Base-by-base conservation (phyloP, 1,284 basidiomycete genomes). In the Takashimella tepidaria region DNA sequence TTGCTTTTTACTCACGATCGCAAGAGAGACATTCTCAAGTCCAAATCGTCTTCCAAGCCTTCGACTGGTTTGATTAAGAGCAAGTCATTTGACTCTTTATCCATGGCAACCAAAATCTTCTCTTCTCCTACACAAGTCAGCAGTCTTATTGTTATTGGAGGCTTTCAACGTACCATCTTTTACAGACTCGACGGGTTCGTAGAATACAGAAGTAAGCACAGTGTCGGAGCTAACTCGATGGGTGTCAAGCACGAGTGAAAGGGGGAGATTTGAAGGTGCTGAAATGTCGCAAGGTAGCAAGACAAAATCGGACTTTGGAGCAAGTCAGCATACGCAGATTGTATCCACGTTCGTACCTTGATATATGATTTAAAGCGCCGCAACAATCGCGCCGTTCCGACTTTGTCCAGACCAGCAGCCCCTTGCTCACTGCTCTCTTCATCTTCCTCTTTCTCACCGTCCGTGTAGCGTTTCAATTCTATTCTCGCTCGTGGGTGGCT, bases 261-360 rank as follows among this genome's bases (percentile, higher is more conserved):
- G 80, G 5, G 87, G 79, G 23, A 95, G 79, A 0, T 82, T 76
- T 0, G 84, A 78, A 0, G 89, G 86, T 10, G 91, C 85, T 19
- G 92, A 81, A 51, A 96, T 87, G 74, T 97, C 92, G 72, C 91
- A 95, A 1, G 92, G 88, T 1, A 95, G 80, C n/a, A 97, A 74
- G 41, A 96, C 82, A 72, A 96, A 92, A 73, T 96, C 92, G 64
- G 84, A 70, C 77, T 80, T 54, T 22, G 27, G 10, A 21, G 20
- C 45, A 11, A 51, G 24, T 12, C 23, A 45, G 44, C 8, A 40
- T 21, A 2, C 12, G 20, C 45, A 10, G 26, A 22, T 16, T 8
- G 31, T 37, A 37, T 8, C 31, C 8, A 37, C 8, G 31, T 24
- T 59, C 66, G 43, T 13, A 73, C 75, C 56, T 68, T 71, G 55